Evolutionary conservation across 2,329 filamentous ascomycete species (phyloP), one percentile per base, ranked within the genome.

Genomic region (Periconia sp.): DNA sequence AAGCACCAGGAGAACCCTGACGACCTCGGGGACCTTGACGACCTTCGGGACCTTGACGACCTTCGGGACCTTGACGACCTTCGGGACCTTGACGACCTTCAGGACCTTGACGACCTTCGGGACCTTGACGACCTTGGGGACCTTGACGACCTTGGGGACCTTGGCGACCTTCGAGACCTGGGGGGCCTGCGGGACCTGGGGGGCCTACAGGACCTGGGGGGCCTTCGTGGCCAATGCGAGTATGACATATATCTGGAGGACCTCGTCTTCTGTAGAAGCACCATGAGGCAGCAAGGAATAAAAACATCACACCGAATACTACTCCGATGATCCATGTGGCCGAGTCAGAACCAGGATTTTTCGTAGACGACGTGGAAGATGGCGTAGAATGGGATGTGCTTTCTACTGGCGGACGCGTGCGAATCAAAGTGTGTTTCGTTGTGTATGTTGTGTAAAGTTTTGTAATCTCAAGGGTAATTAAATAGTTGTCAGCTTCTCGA

Each of bases 281-380:
- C 44, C 50, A 52, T 52, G 44, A 52, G 31, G 48, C 43, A 45
- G 50, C 50, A 48, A 52, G 47, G 20, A 52, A 33, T 45, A 52
- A 48, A 13, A 44, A 44, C 27, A 52, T 41, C 35, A 47, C 50
- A 37, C 50, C 27, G 40, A 52, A 52, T 45, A 52, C 50, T 20
- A 52, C 44, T 43, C 50, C 50, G 41, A 52, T 35, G 30, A 48
- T 44, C 50, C 50, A 52, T 27, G 40, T 31, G 30, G 37, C 20
- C 15, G 49, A 51, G 43, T 51, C 49, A 33, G 49, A 51, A 37
- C 33, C 10, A 11, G 33, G 10, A 30, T 46, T 51, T 41, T 33
- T 42, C 45, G 49, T 51, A 46, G 49, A 37, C 46, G 49, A 45
- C 27, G 19, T 31, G 17, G 30, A 31, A 51, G 49, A 41, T 19